Evolutionary conservation across 2,329 filamentous ascomycete species (phyloP).

Genomic region (Calonectria henricotiae): DNA sequence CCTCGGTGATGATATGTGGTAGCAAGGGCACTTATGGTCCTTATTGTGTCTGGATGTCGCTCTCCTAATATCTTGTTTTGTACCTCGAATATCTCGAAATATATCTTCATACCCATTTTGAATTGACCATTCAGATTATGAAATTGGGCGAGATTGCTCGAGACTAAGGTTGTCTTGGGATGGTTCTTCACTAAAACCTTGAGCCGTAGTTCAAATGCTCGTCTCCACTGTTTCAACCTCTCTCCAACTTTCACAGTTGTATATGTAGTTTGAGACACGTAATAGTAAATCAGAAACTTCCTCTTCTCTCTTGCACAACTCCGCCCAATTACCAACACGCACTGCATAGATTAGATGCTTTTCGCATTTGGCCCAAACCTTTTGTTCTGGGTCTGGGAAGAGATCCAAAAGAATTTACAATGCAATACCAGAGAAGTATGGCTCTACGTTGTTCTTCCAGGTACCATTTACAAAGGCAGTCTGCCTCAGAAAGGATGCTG

Average conservation of each 20-base stretch:
- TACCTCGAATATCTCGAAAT: background rate
- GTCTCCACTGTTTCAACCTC: background rate
- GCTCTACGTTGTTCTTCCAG: conserved; percentile 16
- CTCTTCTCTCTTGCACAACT: conserved; percentile 41
- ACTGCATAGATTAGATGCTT: conserved; percentile 53
- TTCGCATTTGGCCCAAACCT: conserved; percentile 42
- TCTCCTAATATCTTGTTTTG: background rate
- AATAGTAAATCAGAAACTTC: conserved; percentile 39
- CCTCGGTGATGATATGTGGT: background rate
- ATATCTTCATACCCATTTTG: background rate
- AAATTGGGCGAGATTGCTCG: background rate
- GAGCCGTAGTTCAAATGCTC: conserved; percentile 4
- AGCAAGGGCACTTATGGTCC: background rate
- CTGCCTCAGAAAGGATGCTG: background rate
- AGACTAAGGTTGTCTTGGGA: background rate
- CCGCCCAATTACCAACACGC: conserved; percentile 49
- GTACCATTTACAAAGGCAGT: background rate
- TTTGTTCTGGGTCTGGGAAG: conserved; percentile 45
- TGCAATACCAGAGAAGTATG: conserved; percentile 49
- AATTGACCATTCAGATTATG: background rate
- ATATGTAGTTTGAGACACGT: conserved; percentile 48
- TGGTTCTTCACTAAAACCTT: background rate
- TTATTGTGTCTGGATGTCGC: background rate
- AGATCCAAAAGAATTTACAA: conserved; percentile 43
- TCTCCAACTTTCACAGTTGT: conserved; percentile 40